Percentiles rank a stretch among this genome's conserved stretches.
Conservation (phyloP, 441 rosid species). For the Geranium incanum region DNA sequence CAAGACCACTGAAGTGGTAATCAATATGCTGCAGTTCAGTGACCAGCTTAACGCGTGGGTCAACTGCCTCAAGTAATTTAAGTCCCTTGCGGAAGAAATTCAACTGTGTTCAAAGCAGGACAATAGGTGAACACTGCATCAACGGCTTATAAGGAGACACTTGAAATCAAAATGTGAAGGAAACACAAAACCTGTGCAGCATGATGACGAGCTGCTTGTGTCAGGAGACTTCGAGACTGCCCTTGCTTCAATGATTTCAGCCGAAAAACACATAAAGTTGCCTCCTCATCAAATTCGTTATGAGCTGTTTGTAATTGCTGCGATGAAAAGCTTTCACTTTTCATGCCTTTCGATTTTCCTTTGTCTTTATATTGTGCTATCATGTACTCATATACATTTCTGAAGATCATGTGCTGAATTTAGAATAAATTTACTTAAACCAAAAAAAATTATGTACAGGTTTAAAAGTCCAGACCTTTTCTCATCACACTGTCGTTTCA, state of each 20-base stretch:
- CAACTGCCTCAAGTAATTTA: constrained; percentile 78
- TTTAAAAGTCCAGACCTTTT: constrained; percentile 53
- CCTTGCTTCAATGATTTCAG: constrained; percentile 91
- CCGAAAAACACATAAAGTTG: constrained; percentile 75
- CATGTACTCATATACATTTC: constrained; percentile 72
- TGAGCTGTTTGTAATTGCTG: constrained; percentile 67
- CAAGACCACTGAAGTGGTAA: constrained; percentile 65
- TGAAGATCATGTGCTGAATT: constrained; percentile 35
- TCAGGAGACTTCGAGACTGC: constrained; percentile 83
- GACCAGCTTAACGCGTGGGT: constrained; percentile 50
- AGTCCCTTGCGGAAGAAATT: constrained; percentile 75
- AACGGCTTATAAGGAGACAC: constrained; percentile 12
- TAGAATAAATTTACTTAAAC: constrained; percentile 22
- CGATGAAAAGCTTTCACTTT: constrained; percentile 48
- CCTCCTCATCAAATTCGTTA: constrained; percentile 72
- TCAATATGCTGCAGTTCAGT: constrained; percentile 80
- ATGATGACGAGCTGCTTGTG: constrained; percentile 92
- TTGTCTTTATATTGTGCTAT: constrained; percentile 70
- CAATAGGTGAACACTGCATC: constrained; percentile 10
- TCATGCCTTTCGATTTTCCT: constrained; percentile 67
- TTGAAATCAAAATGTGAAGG: background rate
- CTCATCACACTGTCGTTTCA: constrained; percentile 96
- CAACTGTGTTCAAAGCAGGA: constrained; percentile 47
- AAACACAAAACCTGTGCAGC: constrained; percentile 76
- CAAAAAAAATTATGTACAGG: constrained; percentile 17